Evolutionary conservation across 2,329 filamentous ascomycete genomes (phyloP).

Genomic region (Cucurbitaria berberidis): DNA sequence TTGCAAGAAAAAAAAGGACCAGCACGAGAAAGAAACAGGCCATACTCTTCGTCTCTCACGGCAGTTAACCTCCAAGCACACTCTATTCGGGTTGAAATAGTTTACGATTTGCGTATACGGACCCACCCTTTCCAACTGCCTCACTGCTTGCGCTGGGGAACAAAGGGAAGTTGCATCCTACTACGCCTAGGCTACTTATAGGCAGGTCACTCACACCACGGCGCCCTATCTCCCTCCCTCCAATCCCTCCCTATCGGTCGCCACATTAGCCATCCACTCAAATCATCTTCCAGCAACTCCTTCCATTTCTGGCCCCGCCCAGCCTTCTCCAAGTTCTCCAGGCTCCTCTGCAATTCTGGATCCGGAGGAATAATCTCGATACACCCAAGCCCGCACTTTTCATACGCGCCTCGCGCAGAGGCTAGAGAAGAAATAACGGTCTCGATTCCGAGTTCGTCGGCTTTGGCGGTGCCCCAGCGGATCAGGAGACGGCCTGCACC

Average conservation of each 20-base stretch:
- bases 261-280: conserved; percentile 34
- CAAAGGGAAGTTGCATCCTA: no score
- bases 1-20: no score
- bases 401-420: conserved; percentile 27
- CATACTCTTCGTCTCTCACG: no score
- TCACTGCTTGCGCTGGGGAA: no score
- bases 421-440: conserved; percentile 24
- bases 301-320: conserved; percentile 28
- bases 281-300: conserved; percentile 23
- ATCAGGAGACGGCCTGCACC: conserved; percentile 47
- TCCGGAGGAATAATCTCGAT: conserved; percentile 28
- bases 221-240: conserved; percentile 25
- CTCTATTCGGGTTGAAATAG: no score
- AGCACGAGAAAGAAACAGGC: no score
- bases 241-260: conserved; percentile 28
- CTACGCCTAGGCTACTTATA: no score
- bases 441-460: conserved; percentile 38
- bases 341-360: conserved; percentile 9
- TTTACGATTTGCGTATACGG: no score
- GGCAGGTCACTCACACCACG: conserved; percentile 20
- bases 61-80: no score
- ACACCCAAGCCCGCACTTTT: conserved; percentile 23
- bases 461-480: conserved; percentile 48
- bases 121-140: no score
- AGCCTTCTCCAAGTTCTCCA: neutral